These are phyloP conservation scores for Lichtheimia ornata DNA, from an alignment of 371 early-diverging fungal genomes.

Conservation along the genomic window DNA sequence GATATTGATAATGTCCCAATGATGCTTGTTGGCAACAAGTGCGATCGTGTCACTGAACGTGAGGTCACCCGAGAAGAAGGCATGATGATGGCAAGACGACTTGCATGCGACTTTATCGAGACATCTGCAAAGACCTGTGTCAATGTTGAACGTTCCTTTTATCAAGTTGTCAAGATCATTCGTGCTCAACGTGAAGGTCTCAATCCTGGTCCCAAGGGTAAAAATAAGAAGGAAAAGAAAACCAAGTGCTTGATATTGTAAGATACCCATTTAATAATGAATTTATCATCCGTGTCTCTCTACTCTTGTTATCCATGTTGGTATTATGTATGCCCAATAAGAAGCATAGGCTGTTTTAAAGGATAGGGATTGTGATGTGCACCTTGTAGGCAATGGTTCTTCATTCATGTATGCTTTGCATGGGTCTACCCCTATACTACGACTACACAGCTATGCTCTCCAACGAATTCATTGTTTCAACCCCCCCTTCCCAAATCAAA, in stretches of 20 bases:
- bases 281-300: no score
- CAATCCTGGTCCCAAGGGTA: slow-evolving; percentile 1
- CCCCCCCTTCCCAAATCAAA: no score
- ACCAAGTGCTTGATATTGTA: slow-evolving; percentile 22
- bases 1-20: slow-evolving; percentile 79
- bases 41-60: slow-evolving; percentile 74
- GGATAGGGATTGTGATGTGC: no score
- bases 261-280: slow-evolving; percentile 1
- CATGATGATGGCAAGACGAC: slow-evolving; percentile 18
- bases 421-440: no score
- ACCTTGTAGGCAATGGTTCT: no score
- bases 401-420: no score
- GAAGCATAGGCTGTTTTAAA: no score
- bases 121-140: slow-evolving; percentile 80
- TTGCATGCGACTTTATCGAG: slow-evolving; percentile 69
- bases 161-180: slow-evolving; percentile 54
- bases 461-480: no score
- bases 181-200: slow-evolving; percentile 29
- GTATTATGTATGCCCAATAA: no score
- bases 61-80: slow-evolving; percentile 68
- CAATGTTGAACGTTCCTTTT: slow-evolving; percentile 71
- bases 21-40: slow-evolving; percentile 91
- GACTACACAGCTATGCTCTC: no score
- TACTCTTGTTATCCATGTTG: no score
- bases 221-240: slow-evolving; percentile 20